Evolutionary conservation across 2,329 filamentous ascomycete species (phyloP), one percentile per base, ranked within the genome.

Genomic region (Paraconiothyrium brasiliense): DNA sequence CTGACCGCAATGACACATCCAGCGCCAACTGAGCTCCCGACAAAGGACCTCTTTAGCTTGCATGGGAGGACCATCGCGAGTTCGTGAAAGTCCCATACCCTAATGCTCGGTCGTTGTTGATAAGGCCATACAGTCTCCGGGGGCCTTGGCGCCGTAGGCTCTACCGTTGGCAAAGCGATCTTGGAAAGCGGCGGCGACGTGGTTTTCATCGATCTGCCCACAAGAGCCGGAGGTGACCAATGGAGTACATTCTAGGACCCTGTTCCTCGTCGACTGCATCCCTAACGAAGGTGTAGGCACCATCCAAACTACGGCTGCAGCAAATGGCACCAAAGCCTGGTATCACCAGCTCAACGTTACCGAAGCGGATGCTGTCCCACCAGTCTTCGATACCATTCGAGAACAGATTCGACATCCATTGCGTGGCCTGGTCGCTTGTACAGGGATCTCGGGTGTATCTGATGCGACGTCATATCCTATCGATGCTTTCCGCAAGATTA

Each of bases 381-480:
- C 49, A 5, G 59, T 66, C 30, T 62, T 72, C 39, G 54, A 56
- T 37, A 57, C 46, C 2, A 58, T 71, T 8, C 58, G 62, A 6
- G 9, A 48, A 1, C 47, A 52, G 2, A 39, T 71, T 5, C 66
- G 69, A 3, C 63, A 51, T 30, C 72, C 72, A 4, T 60, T 75
- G 14, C 67, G 67, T 6, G 72, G 72, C 14, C 60, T 75, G 9
- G 67, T 76, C 13, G 66, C 69, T 4, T 72, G 70, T 24, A 71
- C 74, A 3, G 73, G 71, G 10, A 74, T 75, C 22, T 73, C 72
- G 1, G 71, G 70, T 37, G 71, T 73, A 48, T 68, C 65, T 58
- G 71, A 75, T 56, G 77, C 76, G 8, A 65, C 74, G 8, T 71
- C 74, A 41, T 80, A 79, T 54, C 68, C 73, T 2, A 61, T 69